Conservation (phyloP, 495 filamentous ascomycete species). For the Talaromyces stipitatus region DNA sequence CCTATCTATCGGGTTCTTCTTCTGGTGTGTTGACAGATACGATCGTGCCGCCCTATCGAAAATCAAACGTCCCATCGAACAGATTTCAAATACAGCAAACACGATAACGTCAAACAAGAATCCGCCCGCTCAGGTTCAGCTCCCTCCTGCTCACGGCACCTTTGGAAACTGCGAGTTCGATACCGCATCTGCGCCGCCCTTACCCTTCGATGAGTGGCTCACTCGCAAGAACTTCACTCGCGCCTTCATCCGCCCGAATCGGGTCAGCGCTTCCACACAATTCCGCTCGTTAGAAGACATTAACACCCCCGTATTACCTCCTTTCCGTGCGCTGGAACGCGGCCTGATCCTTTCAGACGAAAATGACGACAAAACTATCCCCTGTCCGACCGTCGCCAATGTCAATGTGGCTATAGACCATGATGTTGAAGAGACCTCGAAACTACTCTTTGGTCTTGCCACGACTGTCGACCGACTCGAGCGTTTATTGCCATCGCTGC, state of each 20-base stretch:
- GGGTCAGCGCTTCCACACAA: conserved; percentile 29
- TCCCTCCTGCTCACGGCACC: conserved; percentile 6
- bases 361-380: conserved; percentile 25
- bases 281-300: conserved; percentile 37
- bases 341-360: conserved; percentile 36
- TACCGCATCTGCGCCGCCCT: conserved; percentile 27
- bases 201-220: conserved; percentile 39
- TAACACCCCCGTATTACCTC: conserved; percentile 33
- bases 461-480: conserved; percentile 45
- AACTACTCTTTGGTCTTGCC: conserved; percentile 43
- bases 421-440: conserved; percentile 41
- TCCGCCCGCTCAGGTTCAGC: conserved; percentile 26
- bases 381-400: conserved; percentile 40
- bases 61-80: conserved; percentile 33
- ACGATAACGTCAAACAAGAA: conserved; percentile 73
- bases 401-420: conserved; percentile 36
- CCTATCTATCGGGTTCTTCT: conserved; percentile 38
- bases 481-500: conserved; percentile 36
- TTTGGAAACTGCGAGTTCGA: conserved; percentile 27
- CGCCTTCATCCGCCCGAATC: conserved; percentile 37
- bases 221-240: conserved; percentile 43
- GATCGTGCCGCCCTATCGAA: conserved; percentile 34
- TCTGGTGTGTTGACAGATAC: conserved; percentile 38
- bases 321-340: conserved; percentile 39
- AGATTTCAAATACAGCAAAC: conserved; percentile 9